Base-by-base conservation (phyloP, 192 early-diverging fungal species). In the Ramicandelaber brevisporus region DNA sequence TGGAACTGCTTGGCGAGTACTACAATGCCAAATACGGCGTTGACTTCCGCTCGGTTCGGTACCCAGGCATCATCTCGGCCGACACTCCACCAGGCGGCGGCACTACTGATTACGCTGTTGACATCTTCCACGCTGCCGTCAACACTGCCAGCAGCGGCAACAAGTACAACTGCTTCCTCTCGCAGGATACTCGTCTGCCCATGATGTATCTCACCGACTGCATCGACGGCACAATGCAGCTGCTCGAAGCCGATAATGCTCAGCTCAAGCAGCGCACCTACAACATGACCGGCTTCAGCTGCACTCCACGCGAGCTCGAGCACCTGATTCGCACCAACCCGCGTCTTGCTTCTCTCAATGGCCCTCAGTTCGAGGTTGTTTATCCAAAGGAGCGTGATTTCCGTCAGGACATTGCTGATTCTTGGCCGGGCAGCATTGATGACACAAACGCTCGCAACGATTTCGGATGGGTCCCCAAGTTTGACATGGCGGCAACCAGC, bases 201-300 rank as follows among this genome's bases (percentile, higher is more conserved):
- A 71, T 71, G 68, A 67, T 67, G 43, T 71, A 65, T 33, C 55
- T 71, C 14, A 46, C 54, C 23, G 68, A 71, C 38, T 71, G 68
- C 17, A 59, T 71, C 31, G 44, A 46, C 21, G 68, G 68, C n/a
- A 71, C 68, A 5, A 45, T 71, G 31, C 55, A 62, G 27, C 55
- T 65, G 13, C 50, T 71, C 6, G 57, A 55, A 1, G 38, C 64
- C 8, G 64, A 63, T 14, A 40, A 40, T 12, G 43, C 48, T 3
- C 28, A 40, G 0, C 34, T 71, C 27, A 61, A 61, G 2, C 64
- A 67, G 37, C 38, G 59, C 2, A 60, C 62, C 5, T 71, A 71
- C 39, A 71, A 71, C 33, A 56, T 71, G 19, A 55, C 61, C 14
- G 68, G 64, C 0, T 61, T 59, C 28, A 58, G 55, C 6, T 71